These are phyloP conservation scores for Sporothrix inflata DNA, from an alignment of 2,329 filamentous ascomycete genomes.

Conservation along the genomic window DNA sequence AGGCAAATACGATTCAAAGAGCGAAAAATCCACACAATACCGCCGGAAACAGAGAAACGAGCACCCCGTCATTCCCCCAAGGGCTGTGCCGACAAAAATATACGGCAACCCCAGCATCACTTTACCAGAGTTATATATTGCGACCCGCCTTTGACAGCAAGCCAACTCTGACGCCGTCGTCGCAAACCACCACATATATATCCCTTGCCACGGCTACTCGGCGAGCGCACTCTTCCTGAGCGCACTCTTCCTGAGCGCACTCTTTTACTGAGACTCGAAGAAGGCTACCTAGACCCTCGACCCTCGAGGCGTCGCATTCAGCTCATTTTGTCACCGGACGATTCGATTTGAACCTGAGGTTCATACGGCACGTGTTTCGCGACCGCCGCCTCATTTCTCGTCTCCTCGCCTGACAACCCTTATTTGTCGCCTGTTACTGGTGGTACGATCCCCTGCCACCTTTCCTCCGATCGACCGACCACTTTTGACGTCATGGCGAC, in stretches of 20 bases:
- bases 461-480: neutral
- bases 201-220: neutral
- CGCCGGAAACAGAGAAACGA: neutral
- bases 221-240: neutral
- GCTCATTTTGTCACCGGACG: neutral
- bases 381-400: neutral
- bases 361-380: neutral
- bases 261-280: neutral
- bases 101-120: constrained; percentile 1
- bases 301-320: neutral
- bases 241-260: neutral
- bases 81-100: constrained; percentile 5
- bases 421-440: neutral
- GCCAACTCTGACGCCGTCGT: neutral
- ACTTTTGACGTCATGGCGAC: constrained; percentile 38
- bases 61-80: neutral
- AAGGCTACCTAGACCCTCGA: constrained; percentile 2
- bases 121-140: constrained; percentile 15
- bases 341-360: neutral
- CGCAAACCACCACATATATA: constrained; percentile 13
- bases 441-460: constrained; percentile 1
- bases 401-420: neutral
- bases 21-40: neutral
- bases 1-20: neutral
- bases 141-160: constrained; percentile 10